These are phyloP conservation scores for Arthrocladium fulminans DNA, from an alignment of 2,329 filamentous ascomycete genomes.

Conservation along the genomic window DNA sequence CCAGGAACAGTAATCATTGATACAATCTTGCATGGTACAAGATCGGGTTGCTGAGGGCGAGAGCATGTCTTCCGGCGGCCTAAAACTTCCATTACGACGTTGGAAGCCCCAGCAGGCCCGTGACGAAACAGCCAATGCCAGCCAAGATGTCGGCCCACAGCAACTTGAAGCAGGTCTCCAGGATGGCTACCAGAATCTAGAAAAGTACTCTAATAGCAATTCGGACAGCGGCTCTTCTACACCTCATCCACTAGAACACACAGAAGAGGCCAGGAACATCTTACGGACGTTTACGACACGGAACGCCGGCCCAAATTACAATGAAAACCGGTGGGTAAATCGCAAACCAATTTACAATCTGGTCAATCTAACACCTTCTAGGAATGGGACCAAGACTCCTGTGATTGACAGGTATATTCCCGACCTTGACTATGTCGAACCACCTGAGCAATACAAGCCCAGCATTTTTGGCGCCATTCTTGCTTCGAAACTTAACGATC, in stretches of 20 bases:
- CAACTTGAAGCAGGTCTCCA: neutral
- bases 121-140: no score
- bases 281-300: slow-evolving; percentile 15
- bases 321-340: neutral
- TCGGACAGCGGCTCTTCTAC: neutral
- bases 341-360: neutral
- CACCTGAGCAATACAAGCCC: slow-evolving; percentile 19
- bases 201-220: neutral
- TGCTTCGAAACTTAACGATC: slow-evolving; percentile 14
- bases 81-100: no score
- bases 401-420: slow-evolving; percentile 17
- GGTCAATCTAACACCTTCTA: slow-evolving; percentile 6
- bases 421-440: slow-evolving; percentile 18
- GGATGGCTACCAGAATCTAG: neutral
- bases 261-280: slow-evolving; percentile 17
- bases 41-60: no score
- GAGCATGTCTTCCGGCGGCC: no score
- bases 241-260: slow-evolving; percentile 12
- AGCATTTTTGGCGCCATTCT: slow-evolving; percentile 18
- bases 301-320: slow-evolving; percentile 2
- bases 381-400: slow-evolving; percentile 15
- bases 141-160: neutral
- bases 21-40: no score
- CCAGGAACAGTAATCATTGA: no score
- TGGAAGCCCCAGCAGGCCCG: no score